A percentile compares a stretch with the other conserved stretches of the same genome.
These are phyloP conservation scores for Phlebiopsis flavidoalba DNA, from an alignment of 768 basidiomycete species.

Conservation along the genomic window DNA sequence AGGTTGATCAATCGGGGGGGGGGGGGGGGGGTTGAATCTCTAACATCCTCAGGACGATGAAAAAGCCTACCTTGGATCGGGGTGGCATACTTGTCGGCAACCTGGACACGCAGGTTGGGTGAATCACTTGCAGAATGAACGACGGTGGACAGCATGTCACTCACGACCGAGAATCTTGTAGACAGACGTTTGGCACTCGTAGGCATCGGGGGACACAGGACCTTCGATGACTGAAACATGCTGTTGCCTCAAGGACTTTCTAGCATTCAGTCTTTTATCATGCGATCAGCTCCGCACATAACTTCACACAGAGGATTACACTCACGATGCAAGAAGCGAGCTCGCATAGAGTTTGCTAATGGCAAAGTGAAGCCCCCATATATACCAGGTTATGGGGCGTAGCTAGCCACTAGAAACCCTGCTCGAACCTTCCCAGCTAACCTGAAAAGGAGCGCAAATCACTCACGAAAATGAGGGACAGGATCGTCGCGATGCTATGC, in stretches of 20 bases:
- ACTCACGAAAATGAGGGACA: conserved; percentile 24
- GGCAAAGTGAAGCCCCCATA: conserved; percentile 24
- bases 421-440: not conserved
- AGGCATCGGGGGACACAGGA: not conserved
- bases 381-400: conserved; percentile 23
- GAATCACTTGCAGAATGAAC: not conserved
- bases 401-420: conserved; percentile 19
- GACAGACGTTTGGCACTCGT: not conserved
- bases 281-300: not conserved
- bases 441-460: not conserved
- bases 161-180: not conserved
- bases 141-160: not conserved
- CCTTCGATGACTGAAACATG: conserved; percentile 2
- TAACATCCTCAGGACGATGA: too few species aligned
- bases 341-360: conserved; percentile 27
- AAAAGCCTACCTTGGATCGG: conserved; percentile 2
- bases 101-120: not conserved
- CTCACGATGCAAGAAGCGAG: conserved; percentile 24
- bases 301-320: not conserved
- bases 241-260: not conserved
- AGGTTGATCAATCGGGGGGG: not conserved
- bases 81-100: not conserved
- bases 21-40: too few species aligned
- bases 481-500: conserved; percentile 15
- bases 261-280: conserved; percentile 19